Conservation (phyloP, 2,329 filamentous ascomycete genomes). For the Fusarium miscanthi region DNA sequence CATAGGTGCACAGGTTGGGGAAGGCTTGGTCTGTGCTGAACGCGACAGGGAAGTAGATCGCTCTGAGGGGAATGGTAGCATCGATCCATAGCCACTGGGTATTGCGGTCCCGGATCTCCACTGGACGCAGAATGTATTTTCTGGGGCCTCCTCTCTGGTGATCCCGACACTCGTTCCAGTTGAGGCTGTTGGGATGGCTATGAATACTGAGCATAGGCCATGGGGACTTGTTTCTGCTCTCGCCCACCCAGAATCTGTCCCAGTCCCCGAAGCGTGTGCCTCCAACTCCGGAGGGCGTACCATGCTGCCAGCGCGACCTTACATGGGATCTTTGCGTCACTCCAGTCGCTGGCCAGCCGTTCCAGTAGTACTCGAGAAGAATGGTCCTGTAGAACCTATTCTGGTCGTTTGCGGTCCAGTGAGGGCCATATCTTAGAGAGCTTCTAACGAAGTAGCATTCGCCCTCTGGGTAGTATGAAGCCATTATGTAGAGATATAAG, state of each 20-base stretch:
- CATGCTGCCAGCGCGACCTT: background rate
- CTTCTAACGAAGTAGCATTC: conserved; percentile 16
- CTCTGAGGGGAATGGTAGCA: background rate
- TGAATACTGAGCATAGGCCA: background rate
- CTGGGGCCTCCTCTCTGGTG: background rate
- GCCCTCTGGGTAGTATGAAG: conserved; percentile 22
- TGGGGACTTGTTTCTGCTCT: background rate
- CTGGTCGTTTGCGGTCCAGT: background rate
- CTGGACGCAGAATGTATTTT: conserved; percentile 16
- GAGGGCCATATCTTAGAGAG: background rate
- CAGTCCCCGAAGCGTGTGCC: background rate
- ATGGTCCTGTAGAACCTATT: background rate
- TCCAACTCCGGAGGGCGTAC: accelerated
- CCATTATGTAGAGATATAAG: background rate
- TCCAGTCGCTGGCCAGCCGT: background rate
- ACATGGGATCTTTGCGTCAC: background rate
- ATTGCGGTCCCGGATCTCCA: accelerated
- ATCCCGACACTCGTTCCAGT: conserved; percentile 18
- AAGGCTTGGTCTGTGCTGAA: background rate
- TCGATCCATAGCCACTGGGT: conserved; percentile 22
- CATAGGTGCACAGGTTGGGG: background rate
- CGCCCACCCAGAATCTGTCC: conserved; percentile 4
- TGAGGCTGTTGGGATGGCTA: conserved; percentile 4
- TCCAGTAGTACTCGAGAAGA: conserved; percentile 19
- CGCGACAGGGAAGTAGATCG: background rate